A percentile compares a stretch with the other conserved stretches of the same genome.
Conservation (phyloP, 169 alveolate genomes). For the Plasmodium gallinaceum region DNA sequence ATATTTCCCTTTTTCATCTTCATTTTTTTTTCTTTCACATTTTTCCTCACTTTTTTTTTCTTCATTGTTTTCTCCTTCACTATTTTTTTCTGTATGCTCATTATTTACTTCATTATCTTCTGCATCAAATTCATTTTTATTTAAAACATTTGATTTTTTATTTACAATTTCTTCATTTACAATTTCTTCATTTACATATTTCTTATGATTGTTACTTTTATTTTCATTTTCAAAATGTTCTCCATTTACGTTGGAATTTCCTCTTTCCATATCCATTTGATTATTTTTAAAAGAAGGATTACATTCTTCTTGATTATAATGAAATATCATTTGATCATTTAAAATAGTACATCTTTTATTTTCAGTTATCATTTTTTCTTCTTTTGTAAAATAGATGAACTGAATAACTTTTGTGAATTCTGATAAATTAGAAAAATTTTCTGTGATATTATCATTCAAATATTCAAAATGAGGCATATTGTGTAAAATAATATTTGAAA, state of each 20-base stretch:
- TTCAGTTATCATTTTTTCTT: not conserved
- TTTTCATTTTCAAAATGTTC: not conserved
- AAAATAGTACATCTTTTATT: not conserved
- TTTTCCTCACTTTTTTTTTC: not conserved
- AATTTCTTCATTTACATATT: not conserved
- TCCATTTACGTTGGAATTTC: not conserved
- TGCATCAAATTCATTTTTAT: not conserved
- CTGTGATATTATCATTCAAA: not conserved
- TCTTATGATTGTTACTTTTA: not conserved
- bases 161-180: not conserved
- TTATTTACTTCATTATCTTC: not conserved
- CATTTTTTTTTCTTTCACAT: not conserved
- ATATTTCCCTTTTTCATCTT: not conserved
- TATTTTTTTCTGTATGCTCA: not conserved
- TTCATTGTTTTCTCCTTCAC: not conserved
- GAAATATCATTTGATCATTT: slow-evolving; percentile 19
- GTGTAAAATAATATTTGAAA: slow-evolving; percentile 24
- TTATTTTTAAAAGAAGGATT: not conserved
- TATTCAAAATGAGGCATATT: slow-evolving; percentile 1
- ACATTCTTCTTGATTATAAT: not conserved
- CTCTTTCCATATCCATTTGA: not conserved
- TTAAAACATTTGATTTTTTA: not conserved
- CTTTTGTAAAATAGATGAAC: slow-evolving; percentile 28
- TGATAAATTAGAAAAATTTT: not conserved
- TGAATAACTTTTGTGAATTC: slow-evolving; percentile 33